phyloP scores from a whole-genome alignment of 257 asterid species.

The Solanum rostratum region DNA sequence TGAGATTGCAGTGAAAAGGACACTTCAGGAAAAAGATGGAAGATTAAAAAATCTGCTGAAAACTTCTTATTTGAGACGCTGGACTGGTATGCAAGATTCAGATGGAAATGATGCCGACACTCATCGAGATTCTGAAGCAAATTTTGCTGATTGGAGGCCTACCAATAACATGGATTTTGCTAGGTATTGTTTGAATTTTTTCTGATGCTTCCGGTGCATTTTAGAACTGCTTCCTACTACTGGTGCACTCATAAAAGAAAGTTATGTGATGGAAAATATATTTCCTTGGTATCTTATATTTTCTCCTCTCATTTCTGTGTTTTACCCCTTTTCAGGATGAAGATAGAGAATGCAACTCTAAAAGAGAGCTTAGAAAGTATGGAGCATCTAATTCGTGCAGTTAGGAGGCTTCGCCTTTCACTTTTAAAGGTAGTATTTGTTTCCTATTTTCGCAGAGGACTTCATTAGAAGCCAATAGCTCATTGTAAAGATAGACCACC shows the following conservation, averaged over 20 bases:
- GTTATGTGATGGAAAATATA: neutral
- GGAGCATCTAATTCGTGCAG: slow-evolving; percentile 81
- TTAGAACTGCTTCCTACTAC: neutral
- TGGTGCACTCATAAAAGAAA: neutral
- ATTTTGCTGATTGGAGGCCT: slow-evolving; percentile 13
- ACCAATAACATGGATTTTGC: slow-evolving; percentile 50
- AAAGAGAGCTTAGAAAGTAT: slow-evolving; percentile 89
- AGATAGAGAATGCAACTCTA: slow-evolving; percentile 85
- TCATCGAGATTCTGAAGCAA: slow-evolving; percentile 23
- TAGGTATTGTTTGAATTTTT: slow-evolving; percentile 29
- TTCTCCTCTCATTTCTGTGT: neutral
- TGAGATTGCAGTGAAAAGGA: slow-evolving; percentile 26
- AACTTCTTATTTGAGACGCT: slow-evolving; percentile 51
- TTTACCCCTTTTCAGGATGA: slow-evolving; percentile 48
- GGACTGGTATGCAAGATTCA: slow-evolving; percentile 46
- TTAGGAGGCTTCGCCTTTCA: slow-evolving; percentile 56
- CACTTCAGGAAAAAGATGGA: slow-evolving; percentile 61
- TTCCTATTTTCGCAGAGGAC: neutral
- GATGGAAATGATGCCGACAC: slow-evolving; percentile 33
- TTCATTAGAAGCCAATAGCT: neutral
- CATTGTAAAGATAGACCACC: neutral
- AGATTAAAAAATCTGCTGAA: slow-evolving; percentile 53
- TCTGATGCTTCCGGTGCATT: neutral
- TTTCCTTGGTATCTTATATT: neutral
- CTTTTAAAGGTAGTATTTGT: slow-evolving; percentile 53